Evolutionary conservation across 2,329 filamentous ascomycete genomes (phyloP).

Genomic region (Stemphylium lycopersici): DNA sequence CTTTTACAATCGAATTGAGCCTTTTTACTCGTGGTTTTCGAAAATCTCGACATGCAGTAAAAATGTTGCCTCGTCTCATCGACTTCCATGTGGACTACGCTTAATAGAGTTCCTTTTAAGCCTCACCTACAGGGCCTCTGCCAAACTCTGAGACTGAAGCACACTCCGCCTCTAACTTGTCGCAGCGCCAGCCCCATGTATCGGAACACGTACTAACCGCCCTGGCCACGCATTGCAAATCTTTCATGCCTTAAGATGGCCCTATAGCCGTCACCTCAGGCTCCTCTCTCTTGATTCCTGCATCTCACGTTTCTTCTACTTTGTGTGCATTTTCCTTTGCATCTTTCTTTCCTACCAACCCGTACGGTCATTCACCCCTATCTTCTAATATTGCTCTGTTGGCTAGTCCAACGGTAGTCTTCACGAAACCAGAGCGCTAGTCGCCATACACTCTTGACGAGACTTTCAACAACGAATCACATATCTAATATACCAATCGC

Average conservation of each 20-base stretch:
- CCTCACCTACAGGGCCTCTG: conserved; percentile 31
- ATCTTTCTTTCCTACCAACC: conserved; percentile 38
- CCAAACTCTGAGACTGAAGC: conserved; percentile 44
- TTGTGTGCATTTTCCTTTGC: conserved; percentile 39
- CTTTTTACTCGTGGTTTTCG: not conserved
- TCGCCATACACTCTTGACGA: conserved; percentile 40
- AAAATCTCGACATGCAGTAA: not conserved
- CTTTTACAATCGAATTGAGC: not conserved
- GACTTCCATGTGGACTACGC: not conserved
- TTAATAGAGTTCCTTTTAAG: conserved; percentile 4
- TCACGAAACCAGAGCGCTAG: conserved; percentile 42
- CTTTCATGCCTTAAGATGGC: conserved; percentile 49
- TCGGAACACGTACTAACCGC: conserved; percentile 43
- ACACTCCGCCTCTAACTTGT: conserved; percentile 45
- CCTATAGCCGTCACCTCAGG: conserved; percentile 42
- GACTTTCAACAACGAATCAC: conserved; percentile 14
- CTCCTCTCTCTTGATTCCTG: conserved; percentile 35
- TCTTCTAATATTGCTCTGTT: conserved; percentile 40
- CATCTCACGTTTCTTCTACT: conserved; percentile 33
- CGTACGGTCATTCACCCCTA: conserved; percentile 22
- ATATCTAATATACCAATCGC: conserved; percentile 30
- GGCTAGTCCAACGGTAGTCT: conserved; percentile 43
- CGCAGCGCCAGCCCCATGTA: conserved; percentile 41
- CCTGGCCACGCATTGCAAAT: conserved; percentile 26
- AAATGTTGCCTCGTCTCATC: not conserved